These are phyloP conservation scores for Agrocybe praecox DNA, from an alignment of 768 basidiomycete species.

Conservation along the genomic window DNA sequence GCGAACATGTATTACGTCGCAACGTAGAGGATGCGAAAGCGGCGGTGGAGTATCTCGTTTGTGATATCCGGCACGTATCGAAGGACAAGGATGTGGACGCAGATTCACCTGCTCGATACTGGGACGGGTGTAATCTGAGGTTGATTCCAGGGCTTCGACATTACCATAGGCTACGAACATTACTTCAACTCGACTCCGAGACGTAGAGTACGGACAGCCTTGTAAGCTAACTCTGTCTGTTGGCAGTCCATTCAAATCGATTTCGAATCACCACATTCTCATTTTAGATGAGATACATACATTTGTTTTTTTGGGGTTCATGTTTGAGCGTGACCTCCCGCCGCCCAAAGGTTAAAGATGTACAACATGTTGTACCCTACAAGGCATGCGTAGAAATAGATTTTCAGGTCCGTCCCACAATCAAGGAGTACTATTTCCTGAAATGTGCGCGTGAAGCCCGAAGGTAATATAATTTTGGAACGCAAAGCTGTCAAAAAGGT, in stretches of 20 bases:
- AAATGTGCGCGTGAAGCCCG: neutral
- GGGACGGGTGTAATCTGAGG: slow-evolving; percentile 16
- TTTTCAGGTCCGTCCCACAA: neutral
- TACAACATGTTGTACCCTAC: neutral
- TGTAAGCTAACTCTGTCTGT: slow-evolving; percentile 1
- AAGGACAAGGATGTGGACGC: slow-evolving; percentile 24
- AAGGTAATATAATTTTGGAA: neutral
- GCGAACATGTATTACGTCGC: slow-evolving; percentile 27
- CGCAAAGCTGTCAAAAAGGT: neutral
- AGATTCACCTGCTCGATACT: slow-evolving; percentile 28
- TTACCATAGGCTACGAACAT: slow-evolving; percentile 35
- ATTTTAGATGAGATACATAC: neutral
- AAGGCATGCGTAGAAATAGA: neutral
- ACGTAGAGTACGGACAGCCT: slow-evolving; percentile 2
- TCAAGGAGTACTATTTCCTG: neutral
- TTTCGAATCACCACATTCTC: neutral
- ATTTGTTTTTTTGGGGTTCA: neutral
- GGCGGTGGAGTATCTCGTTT: slow-evolving; percentile 33
- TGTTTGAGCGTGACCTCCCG: neutral
- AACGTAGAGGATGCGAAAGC: slow-evolving; percentile 26
- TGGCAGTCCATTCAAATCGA: neutral
- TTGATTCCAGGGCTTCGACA: slow-evolving; percentile 24
- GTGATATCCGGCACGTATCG: slow-evolving; percentile 32
- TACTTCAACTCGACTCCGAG: slow-evolving; percentile 26
- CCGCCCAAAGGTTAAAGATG: too few species aligned